Conservation (phyloP, 2,329 filamentous ascomycete genomes). For the Dichotomopilus funicola region DNA sequence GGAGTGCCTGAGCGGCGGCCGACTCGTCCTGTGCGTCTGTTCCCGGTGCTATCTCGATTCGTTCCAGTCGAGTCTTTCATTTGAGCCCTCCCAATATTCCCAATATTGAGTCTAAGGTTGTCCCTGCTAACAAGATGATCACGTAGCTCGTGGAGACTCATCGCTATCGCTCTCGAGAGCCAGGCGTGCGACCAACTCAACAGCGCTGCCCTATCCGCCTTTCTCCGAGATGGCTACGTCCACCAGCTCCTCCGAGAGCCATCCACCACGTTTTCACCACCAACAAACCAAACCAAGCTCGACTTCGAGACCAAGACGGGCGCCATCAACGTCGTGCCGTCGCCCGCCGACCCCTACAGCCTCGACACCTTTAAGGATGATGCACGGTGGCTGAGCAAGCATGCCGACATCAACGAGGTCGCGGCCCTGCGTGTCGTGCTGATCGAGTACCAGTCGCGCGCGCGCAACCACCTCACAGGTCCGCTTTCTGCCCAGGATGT, state of each 20-base stretch:
- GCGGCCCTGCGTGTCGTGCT: constrained; percentile 73
- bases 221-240: constrained; percentile 65
- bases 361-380: constrained; percentile 78
- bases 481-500: constrained; percentile 73
- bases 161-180: constrained; percentile 52
- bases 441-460: constrained; percentile 75
- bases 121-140: neutral
- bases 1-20: constrained; percentile 75
- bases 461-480: constrained; percentile 64
- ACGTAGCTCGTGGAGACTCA: constrained; percentile 55
- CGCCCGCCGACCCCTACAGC: constrained; percentile 60
- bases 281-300: constrained; percentile 57
- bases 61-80: too few relatives aligned
- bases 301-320: constrained; percentile 80
- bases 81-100: too few relatives aligned
- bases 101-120: too few relatives aligned
- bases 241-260: constrained; percentile 62
- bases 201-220: constrained; percentile 53
- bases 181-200: constrained; percentile 47
- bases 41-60: neutral
- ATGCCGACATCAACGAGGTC: constrained; percentile 71
- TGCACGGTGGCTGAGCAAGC: constrained; percentile 76
- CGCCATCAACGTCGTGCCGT: constrained; percentile 73
- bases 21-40: constrained; percentile 64
- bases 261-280: constrained; percentile 58